These are phyloP conservation scores for Erodium maritimum DNA, from an alignment of 345 rosid species.

Conservation along the genomic window DNA sequence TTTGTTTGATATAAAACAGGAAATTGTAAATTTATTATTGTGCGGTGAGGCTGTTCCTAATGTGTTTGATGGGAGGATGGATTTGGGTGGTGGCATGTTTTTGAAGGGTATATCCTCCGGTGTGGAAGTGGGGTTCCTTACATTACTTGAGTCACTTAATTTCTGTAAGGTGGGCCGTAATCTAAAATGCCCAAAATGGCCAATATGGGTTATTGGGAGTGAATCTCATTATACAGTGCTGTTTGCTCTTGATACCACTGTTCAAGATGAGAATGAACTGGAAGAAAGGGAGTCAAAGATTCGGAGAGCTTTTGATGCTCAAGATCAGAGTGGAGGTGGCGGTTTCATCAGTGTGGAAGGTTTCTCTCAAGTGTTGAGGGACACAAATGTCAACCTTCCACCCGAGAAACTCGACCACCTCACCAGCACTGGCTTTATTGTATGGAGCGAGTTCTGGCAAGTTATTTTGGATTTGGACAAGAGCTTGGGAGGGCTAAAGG, in stretches of 20 bases:
- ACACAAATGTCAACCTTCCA: constrained; percentile 51
- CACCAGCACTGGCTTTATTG: constrained; percentile 67
- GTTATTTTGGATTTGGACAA: constrained; percentile 69
- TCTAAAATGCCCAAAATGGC: constrained; percentile 91
- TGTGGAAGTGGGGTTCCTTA: constrained; percentile 96
- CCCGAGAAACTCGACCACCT: constrained; percentile 57
- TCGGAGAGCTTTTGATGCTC: constrained; percentile 81
- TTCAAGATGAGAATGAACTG: constrained; percentile 88
- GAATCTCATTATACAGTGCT: constrained; percentile 97
- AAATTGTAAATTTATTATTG: constrained; percentile 83
- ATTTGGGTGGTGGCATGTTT: constrained; percentile 94
- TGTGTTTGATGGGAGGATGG: constrained; percentile 94
- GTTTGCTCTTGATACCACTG: constrained; percentile 75
- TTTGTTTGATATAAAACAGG: constrained; percentile 32
- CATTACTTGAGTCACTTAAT: constrained; percentile 84
- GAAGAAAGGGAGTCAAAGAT: constrained; percentile 88
- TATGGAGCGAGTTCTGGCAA: constrained; percentile 99
- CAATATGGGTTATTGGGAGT: constrained; percentile 99
- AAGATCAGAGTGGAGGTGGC: constrained; percentile 99
- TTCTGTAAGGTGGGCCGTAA: constrained; percentile 93
- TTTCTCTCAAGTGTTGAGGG: constrained; percentile 73
- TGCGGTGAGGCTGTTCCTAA: constrained; percentile 96
- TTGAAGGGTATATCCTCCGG: constrained; percentile 66
- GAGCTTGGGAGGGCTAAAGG: constrained; percentile 74
- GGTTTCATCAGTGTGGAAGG: constrained; percentile 94